Percentiles rank a stretch among this genome's conserved stretches.
These are phyloP conservation scores for Eucalyptus sideroxylon DNA, from an alignment of 345 rosid species.

Conservation along the genomic window DNA sequence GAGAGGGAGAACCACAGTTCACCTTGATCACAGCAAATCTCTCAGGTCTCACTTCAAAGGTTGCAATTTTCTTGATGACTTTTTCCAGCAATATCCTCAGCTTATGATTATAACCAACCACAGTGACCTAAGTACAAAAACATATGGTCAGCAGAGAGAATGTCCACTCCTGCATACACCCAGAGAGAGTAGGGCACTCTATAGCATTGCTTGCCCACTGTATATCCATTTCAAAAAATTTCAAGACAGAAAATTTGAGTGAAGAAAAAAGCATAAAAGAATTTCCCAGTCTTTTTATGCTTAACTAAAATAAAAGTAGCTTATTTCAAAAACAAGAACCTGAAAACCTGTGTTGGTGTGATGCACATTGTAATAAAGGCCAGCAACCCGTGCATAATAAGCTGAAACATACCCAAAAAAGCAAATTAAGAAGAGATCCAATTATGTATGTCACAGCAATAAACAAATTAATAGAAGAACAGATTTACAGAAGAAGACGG, in stretches of 20 bases:
- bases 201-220: background rate
- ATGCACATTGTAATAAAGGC: constrained; percentile 50
- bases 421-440: background rate
- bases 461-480: background rate
- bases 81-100: constrained; percentile 69
- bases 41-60: constrained; percentile 67
- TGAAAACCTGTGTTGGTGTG: constrained; percentile 54
- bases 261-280: background rate
- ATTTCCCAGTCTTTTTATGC: background rate
- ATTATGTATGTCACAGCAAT: background rate
- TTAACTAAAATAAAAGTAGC: background rate
- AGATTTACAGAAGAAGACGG: background rate
- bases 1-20: background rate
- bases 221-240: background rate
- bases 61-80: constrained; percentile 48
- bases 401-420: constrained; percentile 35
- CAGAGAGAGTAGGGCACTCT: background rate
- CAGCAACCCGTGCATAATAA: constrained; percentile 88
- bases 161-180: background rate
- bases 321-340: constrained; percentile 14
- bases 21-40: constrained; percentile 90
- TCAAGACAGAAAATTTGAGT: background rate
- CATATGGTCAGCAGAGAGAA: background rate
- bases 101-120: constrained; percentile 85
- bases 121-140: constrained; percentile 37